Evolutionary conservation across 192 early-diverging fungal species (phyloP).

Genomic region (Radiomyces spectabilis): DNA sequence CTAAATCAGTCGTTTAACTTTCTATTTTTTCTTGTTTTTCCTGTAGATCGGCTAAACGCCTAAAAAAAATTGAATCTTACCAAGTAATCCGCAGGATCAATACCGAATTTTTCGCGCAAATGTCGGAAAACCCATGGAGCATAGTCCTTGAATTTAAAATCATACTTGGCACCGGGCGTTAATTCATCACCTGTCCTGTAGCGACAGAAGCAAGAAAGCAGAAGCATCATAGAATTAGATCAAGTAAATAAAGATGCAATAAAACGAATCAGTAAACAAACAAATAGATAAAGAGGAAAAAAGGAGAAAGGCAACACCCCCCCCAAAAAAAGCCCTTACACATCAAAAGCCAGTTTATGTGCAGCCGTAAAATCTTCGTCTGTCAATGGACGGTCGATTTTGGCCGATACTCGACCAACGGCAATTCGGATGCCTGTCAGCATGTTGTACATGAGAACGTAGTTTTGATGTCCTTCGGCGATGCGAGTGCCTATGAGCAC

Average conservation of each 20-base stretch:
- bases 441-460: slow-evolving; percentile 99
- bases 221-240: too few relatives aligned
- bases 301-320: too few relatives aligned
- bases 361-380: slow-evolving; percentile 78
- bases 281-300: not conserved
- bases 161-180: slow-evolving; percentile 92
- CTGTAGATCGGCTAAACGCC: not conserved
- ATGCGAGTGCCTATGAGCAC: slow-evolving; percentile 77
- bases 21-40: not conserved
- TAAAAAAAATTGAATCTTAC: slow-evolving; percentile 30
- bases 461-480: slow-evolving; percentile 88
- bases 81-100: slow-evolving; percentile 93
- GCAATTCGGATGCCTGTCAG: slow-evolving; percentile 91
- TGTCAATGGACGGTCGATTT: slow-evolving; percentile 62
- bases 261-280: not conserved
- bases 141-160: slow-evolving; percentile 99
- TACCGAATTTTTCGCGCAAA: slow-evolving; percentile 80
- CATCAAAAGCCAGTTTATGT: slow-evolving; percentile 96
- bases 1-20: slow-evolving; percentile 27
- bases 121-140: slow-evolving; percentile 97
- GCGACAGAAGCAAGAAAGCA: not conserved
- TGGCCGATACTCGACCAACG: slow-evolving; percentile 83
- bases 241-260: too few relatives aligned
- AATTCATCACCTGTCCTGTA: slow-evolving; percentile 84
- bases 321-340: too few relatives aligned